Percentiles rank a stretch among this genome's conserved stretches.
Evolutionary conservation across 2,329 filamentous ascomycete species (phyloP).

Genomic region (Nothophaeocryptopus gaeumannii): DNA sequence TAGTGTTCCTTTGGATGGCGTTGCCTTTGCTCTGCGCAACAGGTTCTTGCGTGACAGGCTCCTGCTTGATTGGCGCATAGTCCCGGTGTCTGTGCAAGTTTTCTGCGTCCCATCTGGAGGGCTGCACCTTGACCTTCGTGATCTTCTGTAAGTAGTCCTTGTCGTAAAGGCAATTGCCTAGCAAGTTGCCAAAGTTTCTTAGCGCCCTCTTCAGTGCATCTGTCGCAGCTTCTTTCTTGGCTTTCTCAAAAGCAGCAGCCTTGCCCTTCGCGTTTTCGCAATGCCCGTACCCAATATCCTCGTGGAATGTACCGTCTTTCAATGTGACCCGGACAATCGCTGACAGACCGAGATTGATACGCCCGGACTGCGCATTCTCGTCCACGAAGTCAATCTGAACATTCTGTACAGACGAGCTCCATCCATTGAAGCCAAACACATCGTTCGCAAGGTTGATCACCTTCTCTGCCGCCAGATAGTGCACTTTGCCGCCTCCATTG

Average conservation of each 20-base stretch:
- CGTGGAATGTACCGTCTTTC: slow-evolving; percentile 91
- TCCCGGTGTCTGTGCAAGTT: slow-evolving; percentile 79
- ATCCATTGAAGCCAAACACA: slow-evolving; percentile 95
- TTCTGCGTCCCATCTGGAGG: slow-evolving; percentile 73
- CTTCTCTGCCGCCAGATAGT: slow-evolving; percentile 95
- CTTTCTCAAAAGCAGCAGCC: slow-evolving; percentile 94
- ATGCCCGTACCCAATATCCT: slow-evolving; percentile 95
- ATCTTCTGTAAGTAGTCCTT: slow-evolving; percentile 89
- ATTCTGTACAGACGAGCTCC: slow-evolving; percentile 93
- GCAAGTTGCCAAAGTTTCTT: slow-evolving; percentile 88
- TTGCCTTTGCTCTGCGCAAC: slow-evolving; percentile 13
- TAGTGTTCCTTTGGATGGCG: slow-evolving; percentile 27
- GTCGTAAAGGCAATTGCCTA: slow-evolving; percentile 99
- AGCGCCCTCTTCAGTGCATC: slow-evolving; percentile 88
- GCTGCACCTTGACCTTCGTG: slow-evolving; percentile 79
- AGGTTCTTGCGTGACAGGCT: slow-evolving; percentile 32
- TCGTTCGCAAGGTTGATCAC: slow-evolving; percentile 93
- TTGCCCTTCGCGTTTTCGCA: slow-evolving; percentile 97
- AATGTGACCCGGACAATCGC: slow-evolving; percentile 89
- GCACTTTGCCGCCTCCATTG: slow-evolving; percentile 78
- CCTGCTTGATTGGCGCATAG: slow-evolving; percentile 62
- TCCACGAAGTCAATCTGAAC: slow-evolving; percentile 95
- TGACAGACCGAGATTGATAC: slow-evolving; percentile 79
- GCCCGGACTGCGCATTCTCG: slow-evolving; percentile 73
- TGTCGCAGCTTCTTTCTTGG: slow-evolving; percentile 96